phyloP scores from a whole-genome alignment of 2,329 filamentous ascomycete genomes.

The Blastomyces percursus region DNA sequence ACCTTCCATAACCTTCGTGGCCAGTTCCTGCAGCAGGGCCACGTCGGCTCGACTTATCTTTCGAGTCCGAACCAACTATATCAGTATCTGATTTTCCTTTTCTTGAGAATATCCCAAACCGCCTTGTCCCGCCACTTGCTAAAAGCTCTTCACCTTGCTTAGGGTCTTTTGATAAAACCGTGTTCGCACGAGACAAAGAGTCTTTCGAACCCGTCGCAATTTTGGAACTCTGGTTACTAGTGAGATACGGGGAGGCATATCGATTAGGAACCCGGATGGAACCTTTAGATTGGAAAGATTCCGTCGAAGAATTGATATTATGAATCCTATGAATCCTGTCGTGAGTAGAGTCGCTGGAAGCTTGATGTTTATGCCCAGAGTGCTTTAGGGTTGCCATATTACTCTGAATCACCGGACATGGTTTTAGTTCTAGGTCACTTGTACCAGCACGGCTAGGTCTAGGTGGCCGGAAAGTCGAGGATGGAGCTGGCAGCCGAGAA shows the following conservation, averaged over 20 bases:
- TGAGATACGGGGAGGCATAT: conserved; percentile 10
- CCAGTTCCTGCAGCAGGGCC: conserved; percentile 87
- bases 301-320: conserved; percentile 28
- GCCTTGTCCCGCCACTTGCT: conserved; percentile 39
- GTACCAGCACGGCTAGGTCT: conserved; percentile 61
- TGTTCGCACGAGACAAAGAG: not conserved
- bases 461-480: conserved; percentile 39
- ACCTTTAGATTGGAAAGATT: conserved; percentile 28
- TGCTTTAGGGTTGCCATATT: conserved; percentile 41
- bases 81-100: conserved; percentile 55
- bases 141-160: conserved; percentile 24
- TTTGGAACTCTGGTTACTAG: conserved; percentile 19
- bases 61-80: conserved; percentile 41
- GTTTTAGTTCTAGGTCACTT: conserved; percentile 46
- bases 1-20: conserved; percentile 56
- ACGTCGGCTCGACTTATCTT: conserved; percentile 52
- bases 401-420: conserved; percentile 46
- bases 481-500: conserved; percentile 20
- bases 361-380: conserved; percentile 40
- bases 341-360: conserved; percentile 33
- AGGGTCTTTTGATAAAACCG: conserved; percentile 14
- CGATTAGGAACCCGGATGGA: conserved; percentile 22
- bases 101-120: conserved; percentile 69
- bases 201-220: conserved; percentile 1
- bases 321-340: conserved; percentile 20